These are phyloP conservation scores for Strobilomyces confusus DNA, from an alignment of 768 basidiomycete species.

Conservation along the genomic window DNA sequence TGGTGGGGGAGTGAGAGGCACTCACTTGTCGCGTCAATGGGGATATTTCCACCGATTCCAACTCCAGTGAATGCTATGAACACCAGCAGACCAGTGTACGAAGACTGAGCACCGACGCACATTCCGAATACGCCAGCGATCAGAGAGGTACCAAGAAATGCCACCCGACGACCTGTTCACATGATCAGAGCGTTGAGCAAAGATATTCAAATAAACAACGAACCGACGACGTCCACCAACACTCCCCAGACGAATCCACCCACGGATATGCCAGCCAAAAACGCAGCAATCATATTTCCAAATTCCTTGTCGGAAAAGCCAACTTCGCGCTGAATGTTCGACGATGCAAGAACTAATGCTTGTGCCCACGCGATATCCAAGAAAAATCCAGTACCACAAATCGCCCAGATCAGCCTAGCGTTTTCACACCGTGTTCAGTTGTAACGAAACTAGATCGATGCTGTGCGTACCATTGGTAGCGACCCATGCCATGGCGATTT, in stretches of 20 bases:
- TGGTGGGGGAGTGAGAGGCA: too few relatives aligned
- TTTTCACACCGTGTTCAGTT: not conserved
- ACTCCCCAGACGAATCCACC: slow-evolving; percentile 14
- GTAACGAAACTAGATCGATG: not conserved
- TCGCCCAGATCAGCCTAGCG: slow-evolving; percentile 13
- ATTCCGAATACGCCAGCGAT: slow-evolving; percentile 12
- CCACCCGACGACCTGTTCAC: slow-evolving; percentile 12
- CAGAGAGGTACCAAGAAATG: slow-evolving; percentile 14
- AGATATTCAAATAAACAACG: not conserved
- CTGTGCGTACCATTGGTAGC: slow-evolving; percentile 14
- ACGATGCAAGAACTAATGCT: not conserved
- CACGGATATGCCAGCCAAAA: not conserved
- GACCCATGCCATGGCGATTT: slow-evolving; percentile 12
- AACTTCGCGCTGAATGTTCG: slow-evolving; percentile 13
- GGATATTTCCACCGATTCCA: slow-evolving; percentile 14
- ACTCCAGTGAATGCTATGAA: slow-evolving; percentile 10
- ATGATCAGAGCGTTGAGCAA: not conserved
- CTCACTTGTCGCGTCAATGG: slow-evolving; percentile 17
- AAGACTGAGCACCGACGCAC: slow-evolving; percentile 10
- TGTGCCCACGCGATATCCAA: slow-evolving; percentile 11
- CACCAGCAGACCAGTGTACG: slow-evolving; percentile 9
- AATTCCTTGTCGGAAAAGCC: slow-evolving; percentile 17
- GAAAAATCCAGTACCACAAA: slow-evolving; percentile 10
- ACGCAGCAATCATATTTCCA: slow-evolving; percentile 2
- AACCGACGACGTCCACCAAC: slow-evolving; percentile 18